Conservation (phyloP, 1,284 basidiomycete genomes). For the Neolentinus lepideus region DNA sequence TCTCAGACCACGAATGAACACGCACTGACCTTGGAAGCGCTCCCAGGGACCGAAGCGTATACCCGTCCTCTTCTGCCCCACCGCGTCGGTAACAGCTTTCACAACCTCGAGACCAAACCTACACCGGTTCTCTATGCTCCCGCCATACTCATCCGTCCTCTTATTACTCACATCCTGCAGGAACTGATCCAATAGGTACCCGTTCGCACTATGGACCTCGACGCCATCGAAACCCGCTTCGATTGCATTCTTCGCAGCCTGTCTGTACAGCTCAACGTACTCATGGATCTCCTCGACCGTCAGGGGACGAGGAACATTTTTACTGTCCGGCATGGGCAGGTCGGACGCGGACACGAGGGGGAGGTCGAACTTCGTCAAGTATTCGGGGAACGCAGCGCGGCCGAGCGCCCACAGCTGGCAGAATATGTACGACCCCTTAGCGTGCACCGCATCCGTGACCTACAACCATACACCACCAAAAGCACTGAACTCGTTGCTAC, state of each 20-base stretch:
- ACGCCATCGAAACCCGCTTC: slow-evolving; percentile 42
- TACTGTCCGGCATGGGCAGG: slow-evolving; percentile 29
- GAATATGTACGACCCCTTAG: slow-evolving; percentile 32
- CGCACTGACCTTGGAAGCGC: slow-evolving; percentile 23
- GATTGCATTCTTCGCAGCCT: slow-evolving; percentile 35
- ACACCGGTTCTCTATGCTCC: slow-evolving; percentile 40
- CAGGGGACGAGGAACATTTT: slow-evolving; percentile 19
- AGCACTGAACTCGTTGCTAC: neutral
- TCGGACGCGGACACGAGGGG: slow-evolving; percentile 32
- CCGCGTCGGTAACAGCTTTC: slow-evolving; percentile 26
- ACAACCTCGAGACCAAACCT: slow-evolving; percentile 42
- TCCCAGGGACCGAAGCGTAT: slow-evolving; percentile 52
- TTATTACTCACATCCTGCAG: slow-evolving; percentile 36
- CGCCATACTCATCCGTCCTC: slow-evolving; percentile 50
- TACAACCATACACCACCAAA: slow-evolving; percentile 9
- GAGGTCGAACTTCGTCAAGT: slow-evolving; percentile 16
- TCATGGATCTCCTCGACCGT: slow-evolving; percentile 32
- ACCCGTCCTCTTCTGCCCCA: slow-evolving; percentile 33
- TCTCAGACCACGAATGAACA: neutral
- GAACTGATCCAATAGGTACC: slow-evolving; percentile 37
- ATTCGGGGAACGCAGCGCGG: slow-evolving; percentile 27
- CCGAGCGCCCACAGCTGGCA: slow-evolving; percentile 42
- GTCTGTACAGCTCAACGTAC: slow-evolving; percentile 28
- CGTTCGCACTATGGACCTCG: slow-evolving; percentile 29
- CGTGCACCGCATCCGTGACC: slow-evolving; percentile 22